Evolutionary conservation across 805 yeast species (phyloP).

Genomic region (Lachancea fermentati): DNA sequence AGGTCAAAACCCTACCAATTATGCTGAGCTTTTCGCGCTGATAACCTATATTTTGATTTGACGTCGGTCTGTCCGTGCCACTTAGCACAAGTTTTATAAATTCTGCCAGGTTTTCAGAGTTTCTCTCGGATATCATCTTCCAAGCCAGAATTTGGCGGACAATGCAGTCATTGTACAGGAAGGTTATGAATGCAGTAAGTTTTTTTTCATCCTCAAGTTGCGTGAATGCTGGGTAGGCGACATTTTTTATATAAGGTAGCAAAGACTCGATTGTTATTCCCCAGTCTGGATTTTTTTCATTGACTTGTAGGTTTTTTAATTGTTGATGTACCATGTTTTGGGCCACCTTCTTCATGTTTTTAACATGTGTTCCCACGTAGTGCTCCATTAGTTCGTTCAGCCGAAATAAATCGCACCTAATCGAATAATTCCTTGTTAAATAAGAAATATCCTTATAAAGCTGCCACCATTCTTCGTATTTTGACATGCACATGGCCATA

Average conservation of each 20-base stretch:
- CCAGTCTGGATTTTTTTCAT: constrained; percentile 25
- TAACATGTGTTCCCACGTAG: constrained; percentile 16
- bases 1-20: constrained; percentile 25
- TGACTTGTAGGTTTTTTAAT: constrained; percentile 16
- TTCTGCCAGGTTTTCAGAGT: constrained; percentile 28
- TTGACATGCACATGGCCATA: constrained; percentile 19
- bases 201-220: constrained; percentile 8
- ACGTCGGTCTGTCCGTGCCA: constrained; percentile 21
- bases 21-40: constrained; percentile 25
- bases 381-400: constrained; percentile 22
- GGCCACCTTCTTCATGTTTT: constrained; percentile 16
- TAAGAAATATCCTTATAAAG: constrained; percentile 23
- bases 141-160: constrained; percentile 21
- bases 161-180: constrained; percentile 21
- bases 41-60: constrained; percentile 20
- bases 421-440: constrained; percentile 5
- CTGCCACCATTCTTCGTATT: constrained; percentile 27
- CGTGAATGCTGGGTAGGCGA: constrained; percentile 15
- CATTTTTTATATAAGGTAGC: constrained; percentile 19
- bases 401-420: constrained; percentile 10
- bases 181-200: constrained; percentile 16
- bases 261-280: constrained; percentile 15
- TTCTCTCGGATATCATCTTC: constrained; percentile 31
- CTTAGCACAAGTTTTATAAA: constrained; percentile 20
- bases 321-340: constrained; percentile 13